These are phyloP conservation scores for Parastagonospora nodorum DNA, from an alignment of 2,329 filamentous ascomycete genomes.

Conservation along the genomic window DNA sequence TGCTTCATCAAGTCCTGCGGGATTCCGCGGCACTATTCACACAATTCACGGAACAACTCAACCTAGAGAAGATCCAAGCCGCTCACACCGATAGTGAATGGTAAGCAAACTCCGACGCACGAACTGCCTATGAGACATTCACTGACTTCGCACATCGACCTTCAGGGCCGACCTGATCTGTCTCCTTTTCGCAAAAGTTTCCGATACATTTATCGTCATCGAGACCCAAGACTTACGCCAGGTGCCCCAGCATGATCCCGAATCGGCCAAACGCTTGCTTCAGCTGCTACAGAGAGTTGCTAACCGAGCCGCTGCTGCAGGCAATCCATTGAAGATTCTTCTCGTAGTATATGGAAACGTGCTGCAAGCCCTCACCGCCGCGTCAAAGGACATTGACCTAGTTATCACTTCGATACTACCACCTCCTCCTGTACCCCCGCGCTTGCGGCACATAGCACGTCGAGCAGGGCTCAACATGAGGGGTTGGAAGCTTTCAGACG, in stretches of 20 bases:
- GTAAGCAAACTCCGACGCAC: too few species aligned
- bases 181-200: constrained; percentile 9
- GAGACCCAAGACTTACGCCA: constrained; percentile 5
- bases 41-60: constrained; percentile 9
- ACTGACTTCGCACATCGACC: too few species aligned
- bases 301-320: neutral
- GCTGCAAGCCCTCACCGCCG: neutral
- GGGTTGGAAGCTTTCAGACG: constrained; percentile 3
- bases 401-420: neutral
- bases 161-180: constrained; percentile 11
- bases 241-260: constrained; percentile 1
- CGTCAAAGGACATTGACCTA: neutral
- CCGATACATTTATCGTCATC: constrained; percentile 9
- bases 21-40: constrained; percentile 1
- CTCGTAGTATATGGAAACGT: constrained; percentile 2
- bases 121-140: too few species aligned
- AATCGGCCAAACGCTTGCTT: constrained; percentile 7
- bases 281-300: constrained; percentile 1
- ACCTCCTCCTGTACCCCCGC: neutral
- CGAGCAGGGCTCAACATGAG: neutral
- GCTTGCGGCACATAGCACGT: neutral
- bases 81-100: constrained; percentile 12
- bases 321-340: constrained; percentile 2
- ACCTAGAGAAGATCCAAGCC: constrained; percentile 3
- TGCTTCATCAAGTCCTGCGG: constrained; percentile 6